phyloP scores from a whole-genome alignment of 352 stramenopile species.

The Phytopythium helicoides region DNA sequence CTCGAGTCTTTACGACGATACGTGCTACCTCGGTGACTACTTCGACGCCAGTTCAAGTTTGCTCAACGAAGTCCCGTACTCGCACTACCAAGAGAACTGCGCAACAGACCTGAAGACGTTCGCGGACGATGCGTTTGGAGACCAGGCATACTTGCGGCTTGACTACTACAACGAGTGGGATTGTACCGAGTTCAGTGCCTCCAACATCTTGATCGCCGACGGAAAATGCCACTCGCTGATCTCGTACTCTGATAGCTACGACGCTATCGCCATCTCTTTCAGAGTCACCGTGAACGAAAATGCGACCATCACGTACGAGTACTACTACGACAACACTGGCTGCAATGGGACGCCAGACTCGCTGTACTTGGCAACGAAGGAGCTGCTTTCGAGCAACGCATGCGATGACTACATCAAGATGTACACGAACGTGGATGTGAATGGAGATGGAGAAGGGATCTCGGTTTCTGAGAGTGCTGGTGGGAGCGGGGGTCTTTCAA shows the following conservation, averaged over 20 bases:
- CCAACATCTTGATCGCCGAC: neutral
- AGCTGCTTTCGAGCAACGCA: neutral
- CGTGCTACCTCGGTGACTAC: too few species aligned
- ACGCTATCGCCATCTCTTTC: too few species aligned
- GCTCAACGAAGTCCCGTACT: neutral
- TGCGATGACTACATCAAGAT: neutral
- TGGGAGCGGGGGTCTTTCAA: neutral
- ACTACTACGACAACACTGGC: neutral
- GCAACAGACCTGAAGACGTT: neutral
- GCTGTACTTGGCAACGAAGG: neutral
- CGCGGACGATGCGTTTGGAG: neutral
- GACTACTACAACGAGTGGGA: constrained; percentile 1
- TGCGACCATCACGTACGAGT: neutral
- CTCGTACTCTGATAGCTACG: too few species aligned
- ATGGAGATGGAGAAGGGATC: neutral
- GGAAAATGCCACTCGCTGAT: neutral
- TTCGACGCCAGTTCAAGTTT: neutral
- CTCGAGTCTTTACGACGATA: too few species aligned
- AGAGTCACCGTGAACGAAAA: neutral
- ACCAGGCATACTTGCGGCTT: neutral
- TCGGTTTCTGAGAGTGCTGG: neutral
- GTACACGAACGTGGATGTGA: neutral
- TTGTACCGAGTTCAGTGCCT: neutral
- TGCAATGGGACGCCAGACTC: neutral
- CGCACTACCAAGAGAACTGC: neutral